Evolutionary conservation across 192 early-diverging fungal genomes (phyloP), one percentile per base, ranked within the genome.

Genomic region (Kickxella alabastrina): DNA sequence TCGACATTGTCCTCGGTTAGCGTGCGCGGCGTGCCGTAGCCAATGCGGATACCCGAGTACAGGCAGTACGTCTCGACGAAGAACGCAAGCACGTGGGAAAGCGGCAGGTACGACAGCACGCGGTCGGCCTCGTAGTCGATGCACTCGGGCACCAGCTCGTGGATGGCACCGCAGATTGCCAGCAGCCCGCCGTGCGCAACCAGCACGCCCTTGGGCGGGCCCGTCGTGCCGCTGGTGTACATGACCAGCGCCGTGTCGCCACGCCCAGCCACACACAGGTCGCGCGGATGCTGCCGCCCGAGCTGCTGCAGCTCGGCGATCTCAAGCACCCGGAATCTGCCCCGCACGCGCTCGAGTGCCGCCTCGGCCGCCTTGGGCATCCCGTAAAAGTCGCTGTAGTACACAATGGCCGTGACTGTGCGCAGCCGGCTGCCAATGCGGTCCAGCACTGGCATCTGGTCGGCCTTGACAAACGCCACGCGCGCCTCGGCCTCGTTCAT

Each of bases 181-280:
- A 93, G 77, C 49, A 96, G 68, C 55, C 92, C 92, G 45, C 76
- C 62, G 61, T 98, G 92, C 40, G 85, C 80, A 9, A 98, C 66
- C 52, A 92, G 62, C 28, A 92, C 93, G 52, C 95, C 95, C 68
- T 94, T 94, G 38, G 95, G 93, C 68, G 83, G 83, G 18, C 95
- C 92, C 10, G 92, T 97, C n/a, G 85, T 86, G 29, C 94, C 89
- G 59, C 83, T 86, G 15, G 86, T 91, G 61, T 86, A 97, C 92
- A 97, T 93, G 53, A 97, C 90, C 89, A 54, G 87, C 80, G 74
- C 85, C 17, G 75, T 73, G 57, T 92, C 89, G 50, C 87, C 85
- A 9, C 82, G 60, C 15, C 62, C 75, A 9, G 92, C 91, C n/a
- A 82, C 77, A 17, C 49, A 52, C 21, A 84, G 76, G 21, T 83